Evolutionary conservation across 2,329 filamentous ascomycete genomes (phyloP).

Genomic region (Hymenoscyphus fructigenus): DNA sequence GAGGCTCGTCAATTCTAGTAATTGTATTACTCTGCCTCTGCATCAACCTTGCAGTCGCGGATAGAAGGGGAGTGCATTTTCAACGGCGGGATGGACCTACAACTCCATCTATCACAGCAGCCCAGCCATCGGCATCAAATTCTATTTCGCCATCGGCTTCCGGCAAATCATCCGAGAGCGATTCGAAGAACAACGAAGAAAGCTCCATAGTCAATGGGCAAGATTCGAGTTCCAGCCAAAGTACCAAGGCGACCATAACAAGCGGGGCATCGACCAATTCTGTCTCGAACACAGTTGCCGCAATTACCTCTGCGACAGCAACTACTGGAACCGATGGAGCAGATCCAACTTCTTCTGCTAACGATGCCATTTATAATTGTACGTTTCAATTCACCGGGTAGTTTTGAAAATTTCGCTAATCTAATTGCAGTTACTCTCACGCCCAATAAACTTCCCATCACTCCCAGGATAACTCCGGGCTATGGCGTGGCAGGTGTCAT

Average conservation of each 20-base stretch:
- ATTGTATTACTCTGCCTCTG: constrained; percentile 29
- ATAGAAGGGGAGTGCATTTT: constrained; percentile 20
- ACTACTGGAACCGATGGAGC: constrained; percentile 25
- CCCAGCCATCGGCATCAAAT: constrained; percentile 11
- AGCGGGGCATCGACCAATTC: constrained; percentile 11
- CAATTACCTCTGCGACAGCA: constrained; percentile 1
- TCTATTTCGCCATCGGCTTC: constrained; percentile 15
- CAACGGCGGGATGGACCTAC: constrained; percentile 31
- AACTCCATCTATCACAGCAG: constrained; percentile 24
- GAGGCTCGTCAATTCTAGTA: constrained; percentile 22
- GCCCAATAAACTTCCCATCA: constrained; percentile 62
- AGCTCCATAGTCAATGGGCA: constrained; percentile 12
- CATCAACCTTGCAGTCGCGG: constrained; percentile 25
- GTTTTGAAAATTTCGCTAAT: constrained; percentile 17
- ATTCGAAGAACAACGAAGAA: constrained; percentile 12
- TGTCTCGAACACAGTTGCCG: not conserved
- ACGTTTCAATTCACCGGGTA: constrained; percentile 7
- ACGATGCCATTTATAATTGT: constrained; percentile 30
- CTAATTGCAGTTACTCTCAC: constrained; percentile 31
- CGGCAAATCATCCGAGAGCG: constrained; percentile 14
- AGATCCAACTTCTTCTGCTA: constrained; percentile 17
- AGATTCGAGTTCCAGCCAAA: constrained; percentile 6
- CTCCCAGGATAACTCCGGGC: constrained; percentile 75
- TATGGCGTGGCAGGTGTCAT: constrained; percentile 77
- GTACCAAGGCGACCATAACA: constrained; percentile 11